Evolutionary conservation across 805 yeast species (phyloP).

Genomic region (Metschnikowia picachoensis): DNA sequence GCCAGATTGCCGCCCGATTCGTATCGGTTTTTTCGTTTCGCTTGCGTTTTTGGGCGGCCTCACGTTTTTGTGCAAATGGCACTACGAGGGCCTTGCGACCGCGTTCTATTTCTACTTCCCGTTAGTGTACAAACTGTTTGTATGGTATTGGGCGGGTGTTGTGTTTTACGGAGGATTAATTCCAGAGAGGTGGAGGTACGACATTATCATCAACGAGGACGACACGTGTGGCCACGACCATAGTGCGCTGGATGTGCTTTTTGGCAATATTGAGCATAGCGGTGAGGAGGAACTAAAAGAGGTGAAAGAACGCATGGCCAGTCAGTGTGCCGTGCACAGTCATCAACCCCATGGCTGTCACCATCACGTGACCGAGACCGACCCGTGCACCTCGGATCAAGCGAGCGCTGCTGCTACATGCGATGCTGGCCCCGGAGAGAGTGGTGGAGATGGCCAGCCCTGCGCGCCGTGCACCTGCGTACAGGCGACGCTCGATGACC

Average conservation of each 20-base stretch:
- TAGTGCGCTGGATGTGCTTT: slow-evolving; percentile 28
- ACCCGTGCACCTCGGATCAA: not conserved
- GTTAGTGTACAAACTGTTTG: slow-evolving; percentile 58
- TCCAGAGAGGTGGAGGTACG: slow-evolving; percentile 85
- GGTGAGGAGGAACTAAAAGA: slow-evolving; percentile 38
- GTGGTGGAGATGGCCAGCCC: slow-evolving; percentile 2
- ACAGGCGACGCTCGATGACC: slow-evolving; percentile 4
- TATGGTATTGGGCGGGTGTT: slow-evolving; percentile 79
- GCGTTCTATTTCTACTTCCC: slow-evolving; percentile 63
- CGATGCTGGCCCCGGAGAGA: not conserved
- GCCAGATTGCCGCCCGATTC: slow-evolving; percentile 75
- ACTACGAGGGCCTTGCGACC: slow-evolving; percentile 50
- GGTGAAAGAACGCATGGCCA: slow-evolving; percentile 26
- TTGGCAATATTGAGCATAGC: slow-evolving; percentile 32
- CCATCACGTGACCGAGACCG: not conserved
- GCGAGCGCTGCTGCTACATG: not conserved
- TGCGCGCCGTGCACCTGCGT: slow-evolving; percentile 5
- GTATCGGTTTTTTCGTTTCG: slow-evolving; percentile 77
- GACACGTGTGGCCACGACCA: slow-evolving; percentile 20
- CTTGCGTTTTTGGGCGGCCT: slow-evolving; percentile 72
- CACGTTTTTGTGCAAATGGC: slow-evolving; percentile 54
- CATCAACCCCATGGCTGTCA: not conserved
- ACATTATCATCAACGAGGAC: slow-evolving; percentile 52
- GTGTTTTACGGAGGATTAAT: slow-evolving; percentile 81
- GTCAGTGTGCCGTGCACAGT: slow-evolving; percentile 3